Evolutionary conservation across 2,329 filamentous ascomycete species (phyloP), one percentile per base, ranked within the genome.

Genomic region (Cladorrhinum sp.): DNA sequence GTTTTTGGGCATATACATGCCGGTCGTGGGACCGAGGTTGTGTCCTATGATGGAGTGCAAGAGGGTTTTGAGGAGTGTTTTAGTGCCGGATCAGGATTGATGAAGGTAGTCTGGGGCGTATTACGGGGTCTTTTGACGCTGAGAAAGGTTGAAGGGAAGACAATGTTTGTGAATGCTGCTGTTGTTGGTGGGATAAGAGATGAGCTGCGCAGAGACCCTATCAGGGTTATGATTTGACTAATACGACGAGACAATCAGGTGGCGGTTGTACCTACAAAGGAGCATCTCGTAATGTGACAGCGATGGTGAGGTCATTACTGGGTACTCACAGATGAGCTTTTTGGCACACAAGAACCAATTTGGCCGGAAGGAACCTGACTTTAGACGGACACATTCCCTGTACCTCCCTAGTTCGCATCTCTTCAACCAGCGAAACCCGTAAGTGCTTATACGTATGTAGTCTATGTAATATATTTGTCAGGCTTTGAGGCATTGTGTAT

Each of bases 1-100:
- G 71, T 76, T 13, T 77, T 75, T 60, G 73, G 75, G 3, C 75
- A 77, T 59, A 64, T 76, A 2, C 74, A 76, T 54, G 71, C 56
- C 27, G 65, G 62, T 6, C 49, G 54, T 2, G 62, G 60, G 1
- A 61, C 32, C 1, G 76, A 65, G 54, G 60, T 58, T 57, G 36
- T 65, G 16, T 49, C 20, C 24, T 65, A 60, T 41, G 59, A 64
- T 25, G 60, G 12, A 12, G 13, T 65, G 16, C 58, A 65, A 16
- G 45, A 38, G 3, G 57, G 57, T 0, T 62, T 61, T 24, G 55
- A 62, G 45, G 24, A 57, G 4, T 55, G 38, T 10, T 48, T 60
- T 22, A 10, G 52, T 8, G 49, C 41, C 3, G 57, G 57, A 5
- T 58, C 57, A 3, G 63, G 62, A 9, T 13, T 64, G 8, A 58